Evolutionary conservation across 2,329 filamentous ascomycete genomes (phyloP).

Genomic region (Verticillium longisporum): DNA sequence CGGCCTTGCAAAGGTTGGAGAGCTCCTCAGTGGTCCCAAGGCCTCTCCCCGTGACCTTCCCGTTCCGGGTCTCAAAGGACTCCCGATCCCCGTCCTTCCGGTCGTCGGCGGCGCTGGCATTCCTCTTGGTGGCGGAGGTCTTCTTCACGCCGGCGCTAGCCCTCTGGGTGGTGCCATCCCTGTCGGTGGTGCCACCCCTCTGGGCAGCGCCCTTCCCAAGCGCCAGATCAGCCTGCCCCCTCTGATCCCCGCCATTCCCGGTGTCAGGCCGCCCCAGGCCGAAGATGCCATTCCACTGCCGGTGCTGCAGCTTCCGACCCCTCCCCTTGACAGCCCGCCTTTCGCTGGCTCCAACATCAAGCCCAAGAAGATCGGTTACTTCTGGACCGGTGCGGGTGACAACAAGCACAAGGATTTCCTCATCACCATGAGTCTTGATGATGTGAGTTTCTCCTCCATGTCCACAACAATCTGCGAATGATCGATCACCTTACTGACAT

Average conservation of each 20-base stretch:
- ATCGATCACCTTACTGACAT: not conserved
- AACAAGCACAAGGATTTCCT: conserved; percentile 54
- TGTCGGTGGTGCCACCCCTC: conserved; percentile 14
- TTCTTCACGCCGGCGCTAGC: not conserved
- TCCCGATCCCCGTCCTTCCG: not conserved
- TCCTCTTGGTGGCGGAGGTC: not conserved
- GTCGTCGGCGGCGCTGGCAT: not conserved
- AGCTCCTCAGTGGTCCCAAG: not conserved
- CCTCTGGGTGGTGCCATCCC: not conserved
- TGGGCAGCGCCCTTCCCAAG: conserved; percentile 10
- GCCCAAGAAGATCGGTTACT: conserved; percentile 61
- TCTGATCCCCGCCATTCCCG: conserved; percentile 51
- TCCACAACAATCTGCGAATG: no score
- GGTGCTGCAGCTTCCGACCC: conserved; percentile 51
- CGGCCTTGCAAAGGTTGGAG: not conserved
- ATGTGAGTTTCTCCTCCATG: conserved; percentile 29
- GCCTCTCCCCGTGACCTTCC: not conserved
- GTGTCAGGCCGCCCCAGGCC: conserved; percentile 49
- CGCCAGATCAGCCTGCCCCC: conserved; percentile 36
- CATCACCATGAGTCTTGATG: conserved; percentile 51
- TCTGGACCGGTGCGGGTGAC: conserved; percentile 55
- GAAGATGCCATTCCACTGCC: conserved; percentile 45
- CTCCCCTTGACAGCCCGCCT: conserved; percentile 45
- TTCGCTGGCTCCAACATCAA: conserved; percentile 47
- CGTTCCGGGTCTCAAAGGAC: not conserved